Evolutionary conservation across 495 filamentous ascomycete species (phyloP).

Genomic region (Aspergillus panamensis): DNA sequence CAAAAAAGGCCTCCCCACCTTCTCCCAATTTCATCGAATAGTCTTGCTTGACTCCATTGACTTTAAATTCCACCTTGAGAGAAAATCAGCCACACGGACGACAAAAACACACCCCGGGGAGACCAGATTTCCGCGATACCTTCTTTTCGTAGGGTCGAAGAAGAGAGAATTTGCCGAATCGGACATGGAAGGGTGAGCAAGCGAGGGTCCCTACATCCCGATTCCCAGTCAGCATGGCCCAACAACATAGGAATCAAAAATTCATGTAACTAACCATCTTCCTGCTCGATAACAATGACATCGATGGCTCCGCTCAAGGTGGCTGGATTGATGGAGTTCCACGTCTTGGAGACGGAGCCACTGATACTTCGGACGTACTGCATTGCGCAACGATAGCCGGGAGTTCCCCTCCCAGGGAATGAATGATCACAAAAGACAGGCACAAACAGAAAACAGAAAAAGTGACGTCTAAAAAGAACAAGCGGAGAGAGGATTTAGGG

Average conservation of each 20-base stretch:
- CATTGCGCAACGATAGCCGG: constrained; percentile 53
- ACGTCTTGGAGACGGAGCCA: constrained; percentile 95
- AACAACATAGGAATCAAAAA: neutral
- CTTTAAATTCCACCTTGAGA: constrained; percentile 80
- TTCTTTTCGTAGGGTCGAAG: constrained; percentile 97
- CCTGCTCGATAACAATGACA: constrained; percentile 96
- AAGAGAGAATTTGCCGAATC: constrained; percentile 97
- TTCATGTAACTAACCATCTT: constrained; percentile 62
- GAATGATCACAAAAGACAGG: constrained; percentile 7
- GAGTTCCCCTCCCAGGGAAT: constrained; percentile 20
- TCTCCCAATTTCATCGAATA: constrained; percentile 99
- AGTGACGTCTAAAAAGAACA: constrained; percentile 8
- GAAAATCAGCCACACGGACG: constrained; percentile 19
- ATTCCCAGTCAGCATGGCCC: constrained; percentile 5
- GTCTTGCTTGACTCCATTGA: constrained; percentile 87
- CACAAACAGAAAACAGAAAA: constrained; percentile 2
- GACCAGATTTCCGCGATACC: constrained; percentile 36
- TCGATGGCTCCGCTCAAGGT: constrained; percentile 97
- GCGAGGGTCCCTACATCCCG: constrained; percentile 55
- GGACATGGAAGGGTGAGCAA: constrained; percentile 97
- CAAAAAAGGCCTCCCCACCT: constrained; percentile 96
- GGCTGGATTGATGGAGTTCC: constrained; percentile 99
- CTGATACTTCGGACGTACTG: constrained; percentile 97
- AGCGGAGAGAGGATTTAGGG: neutral
- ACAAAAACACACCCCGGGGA: neutral